Evolutionary conservation across 129 eudicot genomes (phyloP), one percentile per base, ranked within the genome.

Genomic region (Helichrysum umbraculigerum): DNA sequence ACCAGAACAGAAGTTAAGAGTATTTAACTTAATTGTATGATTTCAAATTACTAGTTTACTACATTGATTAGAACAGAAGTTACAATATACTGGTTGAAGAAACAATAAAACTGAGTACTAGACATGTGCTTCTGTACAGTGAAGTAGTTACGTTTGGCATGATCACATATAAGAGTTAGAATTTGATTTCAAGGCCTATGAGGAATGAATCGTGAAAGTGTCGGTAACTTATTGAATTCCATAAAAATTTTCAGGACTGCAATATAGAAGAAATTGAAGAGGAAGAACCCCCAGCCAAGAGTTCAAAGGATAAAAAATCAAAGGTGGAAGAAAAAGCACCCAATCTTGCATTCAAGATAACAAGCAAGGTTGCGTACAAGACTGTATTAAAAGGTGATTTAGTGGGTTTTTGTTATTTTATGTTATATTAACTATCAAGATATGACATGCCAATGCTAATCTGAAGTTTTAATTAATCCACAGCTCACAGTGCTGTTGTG

Each of bases 401-500:
- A 73, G 14, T 62, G 1, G 20, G 22, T 56, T 72, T 12, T 29
- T 42, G 32, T 37, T 37, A 3, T 2, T 20, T 60, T 51, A 71
- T 65, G 5, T 65, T 21, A 28, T 8, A 9, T 35, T 67, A 57
- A n/a, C n/a, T n/a, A n/a, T n/a, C n/a, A n/a, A 61, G 21, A 71
- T 68, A 30, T 47, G 54, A 5, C 57, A 51, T 76, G 44, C 21
- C 50, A 68, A 66, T 59, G 74, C 39, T 32, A 33, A 28, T 68
- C 20, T 72, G 35, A 78, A 51, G 47, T 51, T 68, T 59, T 52
- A 14, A 32, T 79, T 22, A 63, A 51, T 52, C 64, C 79, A 81
- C 96, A 95, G 99, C 99, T 66, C 97, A 95, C 74, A 91, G 96
- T 68, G 97, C 97, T 68, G 97, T 95, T 75, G 63, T 95, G 33